Percentiles rank a stretch among this genome's conserved stretches.
Conservation (phyloP, 768 basidiomycete species). For the Rhodotorula toruloides region DNA sequence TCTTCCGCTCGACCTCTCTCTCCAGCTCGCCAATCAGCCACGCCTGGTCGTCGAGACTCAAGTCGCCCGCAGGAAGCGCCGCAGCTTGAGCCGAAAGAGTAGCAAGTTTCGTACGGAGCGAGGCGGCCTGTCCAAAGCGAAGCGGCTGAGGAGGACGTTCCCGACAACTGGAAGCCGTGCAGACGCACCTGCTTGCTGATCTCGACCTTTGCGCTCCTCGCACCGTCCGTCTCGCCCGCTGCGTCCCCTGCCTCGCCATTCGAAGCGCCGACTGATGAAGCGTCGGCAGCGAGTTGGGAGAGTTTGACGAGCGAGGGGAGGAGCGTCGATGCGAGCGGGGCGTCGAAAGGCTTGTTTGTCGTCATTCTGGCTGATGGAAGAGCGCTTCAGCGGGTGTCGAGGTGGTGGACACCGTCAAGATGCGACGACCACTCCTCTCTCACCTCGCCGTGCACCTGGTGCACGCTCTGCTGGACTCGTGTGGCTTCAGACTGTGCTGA, state of each 20-base stretch:
- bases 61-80: neutral
- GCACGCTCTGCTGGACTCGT: too few species aligned
- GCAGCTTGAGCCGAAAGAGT: conserved; percentile 9
- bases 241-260: neutral
- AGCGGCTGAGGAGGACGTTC: neutral
- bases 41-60: conserved; percentile 31
- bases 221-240: too few species aligned
- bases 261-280: neutral
- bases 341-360: neutral
- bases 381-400: neutral
- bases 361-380: neutral
- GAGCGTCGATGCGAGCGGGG: neutral
- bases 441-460: too few species aligned
- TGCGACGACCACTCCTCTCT: too few species aligned
- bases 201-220: conserved; percentile 4
- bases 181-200: conserved; percentile 16
- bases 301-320: conserved; percentile 7
- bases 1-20: neutral
- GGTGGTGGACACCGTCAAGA: too few species aligned
- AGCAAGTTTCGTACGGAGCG: neutral
- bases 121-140: conserved; percentile 6
- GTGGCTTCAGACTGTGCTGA: too few species aligned
- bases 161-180: neutral
- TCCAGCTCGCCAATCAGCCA: conserved; percentile 23
- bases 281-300: neutral